Base-by-base conservation (phyloP, 352 stramenopile species). In the Phytophthora pinifolia region DNA sequence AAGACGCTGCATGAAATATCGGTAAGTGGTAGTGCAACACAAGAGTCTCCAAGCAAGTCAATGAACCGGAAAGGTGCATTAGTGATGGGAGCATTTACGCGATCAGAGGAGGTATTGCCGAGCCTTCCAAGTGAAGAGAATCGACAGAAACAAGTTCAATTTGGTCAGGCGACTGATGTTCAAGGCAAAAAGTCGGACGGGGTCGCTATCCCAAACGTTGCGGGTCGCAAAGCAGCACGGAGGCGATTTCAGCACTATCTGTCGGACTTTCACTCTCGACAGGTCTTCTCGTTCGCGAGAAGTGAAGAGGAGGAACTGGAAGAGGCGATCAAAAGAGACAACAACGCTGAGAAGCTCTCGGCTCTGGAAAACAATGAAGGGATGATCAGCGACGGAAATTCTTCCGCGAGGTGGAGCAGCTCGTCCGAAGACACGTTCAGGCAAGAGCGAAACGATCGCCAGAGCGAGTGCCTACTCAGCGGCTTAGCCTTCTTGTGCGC, bases 191-290 rank as follows among this genome's bases (percentile, higher is more conserved):
- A 27, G 25, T 46, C 22, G 15, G 49, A 60, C 4, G 30, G 22
- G 3, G 14, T 14, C 9, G 46, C 8, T 51, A 29, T 33, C 14
- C 14, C 41, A 15, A 52, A 29, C 27, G n/a, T 34, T 46, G 33
- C 14, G 12, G 31, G 35, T 30, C 54, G 46, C 3, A 63, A 39
- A 65, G 48, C 51, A 35, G 45, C 31, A 20, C 78, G 72, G 62
- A 72, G 72, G 31, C 54, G 52, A 15, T 59, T 86, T 31, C 65
- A 84, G 18, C 49, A 64, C 9, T 67, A 88, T 35, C 39, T 86
- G n/a, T 80, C 86, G 34, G 67, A 80, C 48, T 88, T 84, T 50
- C 74, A 88, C 41, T 77, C 74, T 25, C 62, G 66, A 13, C 65
- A 83, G 22, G 74, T 88, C 6, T 88, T 86, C 47, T 85, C 78